Evolutionary conservation across 2,329 filamentous ascomycete genomes (phyloP), one percentile per base, ranked within the genome.

Genomic region (Pyrenochaeta sp.): DNA sequence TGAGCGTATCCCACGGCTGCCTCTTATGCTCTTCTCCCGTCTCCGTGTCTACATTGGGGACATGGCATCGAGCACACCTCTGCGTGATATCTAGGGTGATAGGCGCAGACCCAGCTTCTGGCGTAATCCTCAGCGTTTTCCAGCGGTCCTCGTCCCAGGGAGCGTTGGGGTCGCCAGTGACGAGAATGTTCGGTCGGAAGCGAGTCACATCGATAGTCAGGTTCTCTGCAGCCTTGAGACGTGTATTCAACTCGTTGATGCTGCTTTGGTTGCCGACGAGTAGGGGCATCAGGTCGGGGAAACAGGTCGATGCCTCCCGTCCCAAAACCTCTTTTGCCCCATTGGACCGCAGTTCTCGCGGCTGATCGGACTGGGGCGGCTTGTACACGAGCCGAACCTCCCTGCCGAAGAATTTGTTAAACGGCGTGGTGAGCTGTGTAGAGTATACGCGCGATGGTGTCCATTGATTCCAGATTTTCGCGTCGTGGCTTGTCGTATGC

Each of bases 11-110:
- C 86, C 85, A 88, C 6, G 86, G 86, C 76, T 88, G 80, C 42
- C 79, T 79, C 45, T 79, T 77, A 64, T 88, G 78, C 71, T 85
- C 85, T 53, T 81, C 78, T 7, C 82, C 86, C 4, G 85, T 86
- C n/a, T 83, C 81, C 0, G 85, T 85, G 61, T 88, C 74, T n/a
- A 88, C 86, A 69, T 88, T 88, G 6, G 86, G 86, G 2, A 88
- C 85, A 56, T 84, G 84, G 55, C 86, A 88, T 17, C 86, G 74
- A 30, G 85, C 80, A 64, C 86, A 88, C 2, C 85, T 76, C 23
- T 84, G 83, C 15, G 85, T 81, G 27, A 87, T 80, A 68, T 88
- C 86, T 30, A 87, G 61, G 20, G 77, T 77, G 9, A 85, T 66
- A 0, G 75, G 49, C 55, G 30, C 44, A 29, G 11, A 29, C 4